Evolutionary conservation across 2,329 filamentous ascomycete genomes (phyloP), one percentile per base, ranked within the genome.

Genomic region (Davidsoniella virescens): DNA sequence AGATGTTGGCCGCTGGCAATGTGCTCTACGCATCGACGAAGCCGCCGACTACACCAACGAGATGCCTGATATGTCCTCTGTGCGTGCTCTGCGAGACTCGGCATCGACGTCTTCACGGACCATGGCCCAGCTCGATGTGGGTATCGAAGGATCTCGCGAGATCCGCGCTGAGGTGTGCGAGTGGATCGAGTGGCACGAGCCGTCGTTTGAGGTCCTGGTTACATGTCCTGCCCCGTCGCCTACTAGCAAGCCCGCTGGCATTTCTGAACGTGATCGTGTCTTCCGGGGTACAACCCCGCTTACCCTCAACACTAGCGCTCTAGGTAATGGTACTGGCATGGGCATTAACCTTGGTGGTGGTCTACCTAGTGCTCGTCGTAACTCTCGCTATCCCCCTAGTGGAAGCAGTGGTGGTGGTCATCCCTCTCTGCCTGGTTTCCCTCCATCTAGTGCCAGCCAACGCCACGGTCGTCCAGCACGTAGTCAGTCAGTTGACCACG

Each of bases 111-210:
- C 47, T 9, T 44, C 47, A 8, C 39, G 47, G 10, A 47, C 52
- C 29, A 51, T 48, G 39, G 41, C 52, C 5, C 44, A 50, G 37
- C 41, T 53, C 16, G 48, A 50, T 25, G 52, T 53, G 33, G 52
- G 52, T 14, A 44, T 53, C 10, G 52, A 53, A n/a, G 48, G 48
- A 2, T 41, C 14, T 10, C 52, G 52, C 3, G 52, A 53, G 25
- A 53, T 53, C 36, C 48, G 52, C 16, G 52, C 52, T 20, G 52
- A 54, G 18, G 52, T 54, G 9, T 26, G 45, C 4, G 52, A 48
- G 10, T 50, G 49, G 29, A 54, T 54, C 12, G 52, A 54, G 29
- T 54, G 52, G 52, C 52, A 54, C 18, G 49, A 54, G 33, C 39
- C 29, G 12, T 23, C 39, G 39, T 54, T 54, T 46, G 49, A 51